These are phyloP conservation scores for Chaetomium sp. DNA, from an alignment of 2,329 filamentous ascomycete genomes.

Conservation along the genomic window DNA sequence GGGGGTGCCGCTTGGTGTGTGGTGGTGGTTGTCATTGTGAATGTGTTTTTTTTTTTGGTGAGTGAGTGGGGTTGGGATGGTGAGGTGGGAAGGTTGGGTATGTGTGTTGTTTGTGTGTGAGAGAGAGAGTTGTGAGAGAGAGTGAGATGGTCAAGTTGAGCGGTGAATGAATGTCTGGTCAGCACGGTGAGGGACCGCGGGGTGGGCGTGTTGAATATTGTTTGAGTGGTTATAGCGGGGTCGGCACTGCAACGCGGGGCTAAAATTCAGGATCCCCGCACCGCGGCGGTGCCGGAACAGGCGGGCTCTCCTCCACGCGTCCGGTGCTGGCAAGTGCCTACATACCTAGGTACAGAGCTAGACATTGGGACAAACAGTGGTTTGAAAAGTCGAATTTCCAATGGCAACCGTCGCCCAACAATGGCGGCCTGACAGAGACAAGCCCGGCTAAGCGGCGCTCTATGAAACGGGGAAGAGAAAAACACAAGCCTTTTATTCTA, in stretches of 20 bases:
- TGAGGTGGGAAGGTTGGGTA: no score
- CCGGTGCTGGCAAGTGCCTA: no score
- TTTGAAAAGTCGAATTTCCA: not conserved
- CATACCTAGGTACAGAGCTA: no score
- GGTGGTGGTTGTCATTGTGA: conserved; percentile 17
- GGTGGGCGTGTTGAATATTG: not conserved
- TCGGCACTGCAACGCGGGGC: conserved; percentile 25
- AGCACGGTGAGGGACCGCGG: conserved; percentile 1
- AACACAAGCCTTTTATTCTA: not conserved
- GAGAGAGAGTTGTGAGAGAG: not conserved
- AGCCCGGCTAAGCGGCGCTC: not conserved
- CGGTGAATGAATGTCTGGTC: not conserved
- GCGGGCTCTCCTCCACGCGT: not conserved
- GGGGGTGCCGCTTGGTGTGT: no score
- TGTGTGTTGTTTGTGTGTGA: no score
- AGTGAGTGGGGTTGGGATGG: not conserved
- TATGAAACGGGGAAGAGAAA: not conserved
- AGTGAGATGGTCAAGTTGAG: not conserved
- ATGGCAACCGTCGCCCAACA: not conserved
- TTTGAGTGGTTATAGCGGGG: conserved; percentile 22
- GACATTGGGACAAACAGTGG: not conserved
- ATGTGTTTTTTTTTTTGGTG: no score
- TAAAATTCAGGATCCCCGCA: conserved; percentile 26
- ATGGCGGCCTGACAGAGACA: not conserved
- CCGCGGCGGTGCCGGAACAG: conserved; percentile 14